A percentile compares a stretch with the other conserved stretches of the same genome.
These are phyloP conservation scores for Ophiocordyceps camponoti-leonardi DNA, from an alignment of 2,329 filamentous ascomycete genomes.

Conservation along the genomic window DNA sequence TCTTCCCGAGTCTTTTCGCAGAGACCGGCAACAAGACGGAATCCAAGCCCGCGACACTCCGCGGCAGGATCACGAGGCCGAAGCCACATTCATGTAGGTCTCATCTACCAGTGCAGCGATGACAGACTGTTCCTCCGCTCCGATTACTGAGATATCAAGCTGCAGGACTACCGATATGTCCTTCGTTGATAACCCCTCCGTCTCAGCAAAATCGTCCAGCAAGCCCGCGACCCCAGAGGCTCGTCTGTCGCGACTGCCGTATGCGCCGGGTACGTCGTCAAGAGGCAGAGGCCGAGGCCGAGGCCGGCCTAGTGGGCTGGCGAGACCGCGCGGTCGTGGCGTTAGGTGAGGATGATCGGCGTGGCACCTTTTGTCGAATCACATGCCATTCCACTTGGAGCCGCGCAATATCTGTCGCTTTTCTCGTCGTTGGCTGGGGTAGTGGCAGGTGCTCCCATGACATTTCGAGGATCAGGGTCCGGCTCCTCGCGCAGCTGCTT, in stretches of 20 bases:
- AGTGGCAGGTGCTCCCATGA: conserved; percentile 58
- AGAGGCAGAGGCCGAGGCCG: conserved; percentile 13
- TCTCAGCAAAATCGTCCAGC: conserved; percentile 30
- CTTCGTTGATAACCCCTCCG: conserved; percentile 69
- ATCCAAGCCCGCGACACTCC: conserved; percentile 17
- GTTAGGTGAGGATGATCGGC: conserved; percentile 19
- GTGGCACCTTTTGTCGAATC: background rate
- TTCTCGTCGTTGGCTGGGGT: background rate
- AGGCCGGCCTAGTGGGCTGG: conserved; percentile 27
- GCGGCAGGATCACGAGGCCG: conserved; percentile 29
- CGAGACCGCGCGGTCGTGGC: conserved; percentile 26
- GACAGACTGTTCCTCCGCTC: conserved; percentile 4
- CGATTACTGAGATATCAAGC: conserved; percentile 1
- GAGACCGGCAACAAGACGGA: conserved; percentile 41
- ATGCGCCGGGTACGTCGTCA: conserved; percentile 22
- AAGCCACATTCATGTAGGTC: conserved; percentile 70
- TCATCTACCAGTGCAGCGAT: background rate
- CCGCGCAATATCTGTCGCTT: background rate
- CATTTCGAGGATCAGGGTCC: conserved; percentile 72
- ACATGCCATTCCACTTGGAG: background rate
- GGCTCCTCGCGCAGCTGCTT: conserved; percentile 71
- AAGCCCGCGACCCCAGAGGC: conserved; percentile 25
- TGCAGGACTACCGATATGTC: conserved; percentile 74
- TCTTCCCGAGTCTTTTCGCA: conserved; percentile 64
- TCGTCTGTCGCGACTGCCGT: conserved; percentile 29